These are phyloP conservation scores for Trichophyton schoenleinii DNA, from an alignment of 2,329 filamentous ascomycete genomes.

Conservation along the genomic window DNA sequence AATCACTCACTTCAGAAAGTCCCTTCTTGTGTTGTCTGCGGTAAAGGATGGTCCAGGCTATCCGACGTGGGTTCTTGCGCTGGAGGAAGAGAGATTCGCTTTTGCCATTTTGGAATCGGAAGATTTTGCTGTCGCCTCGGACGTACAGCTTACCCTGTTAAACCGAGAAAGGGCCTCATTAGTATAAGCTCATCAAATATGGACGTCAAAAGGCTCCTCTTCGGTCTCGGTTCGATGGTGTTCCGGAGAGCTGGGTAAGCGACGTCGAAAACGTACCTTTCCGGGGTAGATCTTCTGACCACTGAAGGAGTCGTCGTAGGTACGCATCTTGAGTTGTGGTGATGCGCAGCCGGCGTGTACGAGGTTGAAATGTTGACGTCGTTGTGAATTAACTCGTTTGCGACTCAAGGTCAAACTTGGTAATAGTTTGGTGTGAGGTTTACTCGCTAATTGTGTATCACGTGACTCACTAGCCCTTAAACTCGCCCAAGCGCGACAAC, in stretches of 20 bases:
- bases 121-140: slow-evolving; percentile 99
- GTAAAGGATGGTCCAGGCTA: slow-evolving; percentile 97
- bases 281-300: slow-evolving; percentile 68
- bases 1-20: slow-evolving; percentile 88
- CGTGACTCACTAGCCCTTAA: slow-evolving; percentile 26
- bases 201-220: background rate
- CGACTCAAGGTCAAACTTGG: slow-evolving; percentile 18
- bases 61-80: slow-evolving; percentile 99
- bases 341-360: slow-evolving; percentile 33
- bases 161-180: slow-evolving; percentile 17
- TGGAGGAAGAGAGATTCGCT: slow-evolving; percentile 99
- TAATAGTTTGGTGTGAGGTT: slow-evolving; percentile 28
- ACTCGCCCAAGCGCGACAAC: background rate
- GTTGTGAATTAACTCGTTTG: slow-evolving; percentile 30
- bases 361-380: slow-evolving; percentile 24
- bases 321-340: slow-evolving; percentile 49
- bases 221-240: background rate
- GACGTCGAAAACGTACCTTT: slow-evolving; percentile 48
- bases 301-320: slow-evolving; percentile 68
- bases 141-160: slow-evolving; percentile 96
- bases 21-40: slow-evolving; percentile 99
- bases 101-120: slow-evolving; percentile 99
- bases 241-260: background rate
- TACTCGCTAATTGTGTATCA: slow-evolving; percentile 34
- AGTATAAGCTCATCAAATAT: slow-evolving; percentile 2